A percentile compares a stretch with the other conserved stretches of the same genome.
phyloP scores from a whole-genome alignment of 192 early-diverging fungal species.

The Backusella australiensis region DNA sequence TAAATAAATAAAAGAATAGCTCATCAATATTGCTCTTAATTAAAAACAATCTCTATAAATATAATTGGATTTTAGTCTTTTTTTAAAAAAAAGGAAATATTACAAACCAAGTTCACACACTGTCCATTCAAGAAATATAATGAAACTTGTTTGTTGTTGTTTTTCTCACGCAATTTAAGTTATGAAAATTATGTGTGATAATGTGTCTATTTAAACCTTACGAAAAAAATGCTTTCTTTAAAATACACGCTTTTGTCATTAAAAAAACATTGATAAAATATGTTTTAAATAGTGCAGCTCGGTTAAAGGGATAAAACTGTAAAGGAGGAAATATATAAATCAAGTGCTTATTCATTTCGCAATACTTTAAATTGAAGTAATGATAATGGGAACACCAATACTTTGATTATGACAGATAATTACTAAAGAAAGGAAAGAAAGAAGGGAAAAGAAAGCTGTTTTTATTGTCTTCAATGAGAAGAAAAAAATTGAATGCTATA shows the following conservation, averaged over 20 bases:
- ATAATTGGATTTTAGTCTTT: background rate
- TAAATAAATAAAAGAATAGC: background rate
- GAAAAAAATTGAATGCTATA: background rate
- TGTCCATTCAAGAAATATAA: background rate
- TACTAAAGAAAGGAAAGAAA: background rate
- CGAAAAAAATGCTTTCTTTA: background rate
- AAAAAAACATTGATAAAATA: background rate
- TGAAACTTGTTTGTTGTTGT: constrained; percentile 6
- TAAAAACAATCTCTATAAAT: background rate
- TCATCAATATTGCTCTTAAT: background rate
- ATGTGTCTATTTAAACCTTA: constrained; percentile 4
- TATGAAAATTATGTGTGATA: background rate
- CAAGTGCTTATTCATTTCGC: background rate
- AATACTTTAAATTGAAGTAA: background rate
- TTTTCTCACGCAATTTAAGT: constrained; percentile 4
- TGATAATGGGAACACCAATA: background rate
- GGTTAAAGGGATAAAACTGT: background rate
- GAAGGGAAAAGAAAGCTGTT: background rate
- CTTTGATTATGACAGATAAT: background rate
- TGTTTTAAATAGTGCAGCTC: background rate
- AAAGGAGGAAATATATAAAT: background rate
- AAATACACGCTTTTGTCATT: background rate
- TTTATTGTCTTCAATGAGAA: background rate
- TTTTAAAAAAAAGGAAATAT: background rate
- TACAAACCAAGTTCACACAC: background rate